phyloP scores from a whole-genome alignment of 495 filamentous ascomycete species.

The Sordaria brevicollis region DNA sequence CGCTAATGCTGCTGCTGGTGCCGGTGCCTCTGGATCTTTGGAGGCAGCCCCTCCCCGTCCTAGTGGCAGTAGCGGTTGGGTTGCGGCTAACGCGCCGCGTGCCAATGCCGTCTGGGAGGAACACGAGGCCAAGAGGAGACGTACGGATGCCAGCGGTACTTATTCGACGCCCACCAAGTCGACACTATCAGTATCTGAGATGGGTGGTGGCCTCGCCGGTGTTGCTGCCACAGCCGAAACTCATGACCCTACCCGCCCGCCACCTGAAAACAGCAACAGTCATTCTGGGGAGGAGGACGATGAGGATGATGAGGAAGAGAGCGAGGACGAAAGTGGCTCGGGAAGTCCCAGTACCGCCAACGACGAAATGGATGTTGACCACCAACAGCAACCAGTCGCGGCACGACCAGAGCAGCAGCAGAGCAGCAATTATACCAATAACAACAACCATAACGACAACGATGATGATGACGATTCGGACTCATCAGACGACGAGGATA shows the following conservation, averaged over 20 bases:
- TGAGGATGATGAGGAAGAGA: not conserved
- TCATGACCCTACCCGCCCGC: slow-evolving; percentile 20
- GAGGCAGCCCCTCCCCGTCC: slow-evolving; percentile 7
- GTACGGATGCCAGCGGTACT: slow-evolving; percentile 11
- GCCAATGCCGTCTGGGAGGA: slow-evolving; percentile 9
- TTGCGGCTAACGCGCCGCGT: slow-evolving; percentile 19
- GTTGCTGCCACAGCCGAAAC: slow-evolving; percentile 21
- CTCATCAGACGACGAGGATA: slow-evolving; percentile 31
- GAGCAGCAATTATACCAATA: not conserved
- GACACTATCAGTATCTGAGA: slow-evolving; percentile 18
- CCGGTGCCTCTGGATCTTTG: not conserved
- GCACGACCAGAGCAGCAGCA: no score
- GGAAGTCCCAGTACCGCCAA: not conserved
- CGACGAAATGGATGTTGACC: not conserved
- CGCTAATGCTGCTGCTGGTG: not conserved
- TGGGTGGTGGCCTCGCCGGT: slow-evolving; percentile 20
- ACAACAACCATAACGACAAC: not conserved
- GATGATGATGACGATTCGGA: slow-evolving; percentile 22
- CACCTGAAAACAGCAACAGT: slow-evolving; percentile 1
- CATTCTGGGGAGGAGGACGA: not conserved
- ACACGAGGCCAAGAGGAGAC: slow-evolving; percentile 22
- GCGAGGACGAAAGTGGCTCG: not conserved
- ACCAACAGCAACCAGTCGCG: not conserved
- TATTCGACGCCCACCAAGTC: slow-evolving; percentile 17
- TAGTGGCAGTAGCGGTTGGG: slow-evolving; percentile 14